These are phyloP conservation scores for Funneliformis mosseae DNA, from an alignment of 192 early-diverging fungal species.

Conservation along the genomic window DNA sequence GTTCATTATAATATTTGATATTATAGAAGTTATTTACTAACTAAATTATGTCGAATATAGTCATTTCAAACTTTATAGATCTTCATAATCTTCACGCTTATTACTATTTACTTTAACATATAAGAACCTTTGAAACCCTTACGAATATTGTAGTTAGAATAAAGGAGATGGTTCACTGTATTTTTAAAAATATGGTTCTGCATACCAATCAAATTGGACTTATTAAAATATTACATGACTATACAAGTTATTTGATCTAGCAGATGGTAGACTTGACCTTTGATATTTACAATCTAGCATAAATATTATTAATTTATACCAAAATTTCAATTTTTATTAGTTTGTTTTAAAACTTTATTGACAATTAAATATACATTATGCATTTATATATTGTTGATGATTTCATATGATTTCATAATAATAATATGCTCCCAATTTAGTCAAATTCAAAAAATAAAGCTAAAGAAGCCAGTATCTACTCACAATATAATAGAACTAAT, in stretches of 20 bases:
- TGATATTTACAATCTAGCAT: not conserved
- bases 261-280: not conserved
- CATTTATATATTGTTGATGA: not conserved
- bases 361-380: not conserved
- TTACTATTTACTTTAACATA: too few relatives aligned
- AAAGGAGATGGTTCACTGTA: not conserved
- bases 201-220: constrained; percentile 1
- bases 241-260: not conserved
- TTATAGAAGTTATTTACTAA: too few relatives aligned
- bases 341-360: not conserved
- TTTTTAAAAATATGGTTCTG: not conserved
- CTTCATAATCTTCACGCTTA: too few relatives aligned
- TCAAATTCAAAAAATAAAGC: not conserved
- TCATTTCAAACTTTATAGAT: too few relatives aligned
- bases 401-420: too few relatives aligned
- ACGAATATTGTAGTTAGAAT: not conserved
- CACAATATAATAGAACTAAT: not conserved
- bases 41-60: too few relatives aligned
- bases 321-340: not conserved
- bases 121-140: not conserved
- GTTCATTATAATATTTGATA: too few relatives aligned
- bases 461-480: not conserved
- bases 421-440: not conserved
- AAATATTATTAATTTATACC: not conserved
- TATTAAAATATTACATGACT: not conserved